Conservation (phyloP, 306 rosid genomes). For the Senna tora region DNA sequence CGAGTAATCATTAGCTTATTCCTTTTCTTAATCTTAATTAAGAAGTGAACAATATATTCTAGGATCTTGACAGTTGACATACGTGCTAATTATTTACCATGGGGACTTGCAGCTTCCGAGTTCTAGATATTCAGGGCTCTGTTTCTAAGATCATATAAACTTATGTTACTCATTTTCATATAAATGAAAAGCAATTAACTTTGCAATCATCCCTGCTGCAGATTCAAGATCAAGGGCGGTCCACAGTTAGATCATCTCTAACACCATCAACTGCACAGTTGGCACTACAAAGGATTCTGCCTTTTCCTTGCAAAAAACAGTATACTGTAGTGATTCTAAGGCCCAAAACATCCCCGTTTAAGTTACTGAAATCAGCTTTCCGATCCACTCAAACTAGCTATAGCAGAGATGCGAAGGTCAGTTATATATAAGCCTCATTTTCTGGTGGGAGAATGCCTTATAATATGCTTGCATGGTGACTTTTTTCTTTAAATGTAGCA, state of each 20-base stretch:
- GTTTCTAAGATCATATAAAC: slow-evolving; percentile 1
- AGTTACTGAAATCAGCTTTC: slow-evolving; percentile 63
- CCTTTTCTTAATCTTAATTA: slow-evolving; percentile 15
- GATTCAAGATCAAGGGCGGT: slow-evolving; percentile 83
- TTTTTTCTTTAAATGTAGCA: slow-evolving; percentile 47
- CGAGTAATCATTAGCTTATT: neutral
- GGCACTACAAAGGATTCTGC: slow-evolving; percentile 76
- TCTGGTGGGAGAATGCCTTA: slow-evolving; percentile 4
- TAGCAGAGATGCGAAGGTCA: slow-evolving; percentile 70
- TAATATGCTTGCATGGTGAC: slow-evolving; percentile 11
- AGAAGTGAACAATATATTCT: slow-evolving; percentile 4
- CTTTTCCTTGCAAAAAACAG: slow-evolving; percentile 83
- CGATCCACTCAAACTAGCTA: slow-evolving; percentile 44
- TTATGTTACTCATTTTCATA: slow-evolving; percentile 20
- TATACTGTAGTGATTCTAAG: slow-evolving; percentile 82
- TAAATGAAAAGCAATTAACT: slow-evolving; percentile 23
- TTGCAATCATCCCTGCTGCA: slow-evolving; percentile 40
- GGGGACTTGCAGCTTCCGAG: neutral
- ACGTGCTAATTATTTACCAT: too few relatives aligned
- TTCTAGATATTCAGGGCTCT: neutral
- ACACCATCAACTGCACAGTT: slow-evolving; percentile 66
- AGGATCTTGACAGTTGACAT: slow-evolving; percentile 23
- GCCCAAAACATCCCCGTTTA: slow-evolving; percentile 68
- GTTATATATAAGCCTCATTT: slow-evolving; percentile 27
- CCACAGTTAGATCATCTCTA: slow-evolving; percentile 66